Conservation (phyloP, 2,329 filamentous ascomycete species). For the Tolypocladium ovalisporum region DNA sequence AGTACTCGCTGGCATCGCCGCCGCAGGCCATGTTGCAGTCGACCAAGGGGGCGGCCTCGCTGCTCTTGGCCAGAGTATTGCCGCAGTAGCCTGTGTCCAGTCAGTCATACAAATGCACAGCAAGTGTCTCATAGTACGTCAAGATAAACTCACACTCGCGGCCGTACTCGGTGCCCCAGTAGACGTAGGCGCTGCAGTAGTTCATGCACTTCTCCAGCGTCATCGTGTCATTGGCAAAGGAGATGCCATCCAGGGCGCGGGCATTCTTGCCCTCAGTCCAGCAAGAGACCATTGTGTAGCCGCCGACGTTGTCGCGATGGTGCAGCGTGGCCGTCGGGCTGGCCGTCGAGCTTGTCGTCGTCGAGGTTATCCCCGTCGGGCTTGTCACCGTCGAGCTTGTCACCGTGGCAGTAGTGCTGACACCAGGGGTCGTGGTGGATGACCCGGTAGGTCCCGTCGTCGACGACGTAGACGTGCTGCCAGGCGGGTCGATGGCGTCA, state of each 20-base stretch:
- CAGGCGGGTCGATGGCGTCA: slow-evolving; percentile 9
- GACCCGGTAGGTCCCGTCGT: slow-evolving; percentile 4
- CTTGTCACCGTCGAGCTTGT: background rate
- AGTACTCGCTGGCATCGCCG: slow-evolving; percentile 29
- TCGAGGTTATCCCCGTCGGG: slow-evolving; percentile 3
- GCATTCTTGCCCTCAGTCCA: slow-evolving; percentile 32
- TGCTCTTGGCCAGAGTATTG: slow-evolving; percentile 23
- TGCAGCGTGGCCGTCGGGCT: slow-evolving; percentile 3
- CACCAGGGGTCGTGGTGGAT: background rate
- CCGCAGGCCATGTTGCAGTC: slow-evolving; percentile 29
- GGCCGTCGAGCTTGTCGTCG: background rate
- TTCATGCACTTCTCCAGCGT: slow-evolving; percentile 35
- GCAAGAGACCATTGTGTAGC: slow-evolving; percentile 35
- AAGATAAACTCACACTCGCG: slow-evolving; percentile 30
- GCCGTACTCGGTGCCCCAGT: slow-evolving; percentile 41
- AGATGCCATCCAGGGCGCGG: slow-evolving; percentile 30
- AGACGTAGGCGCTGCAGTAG: slow-evolving; percentile 34
- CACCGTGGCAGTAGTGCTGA: background rate
- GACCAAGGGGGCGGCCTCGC: slow-evolving; percentile 14
- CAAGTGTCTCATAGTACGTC: background rate
- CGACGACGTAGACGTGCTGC: slow-evolving; percentile 5
- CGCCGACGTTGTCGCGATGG: slow-evolving; percentile 28
- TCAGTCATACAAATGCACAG: background rate
- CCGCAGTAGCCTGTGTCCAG: slow-evolving; percentile 32
- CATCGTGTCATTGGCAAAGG: slow-evolving; percentile 35